Evolutionary conservation across 768 basidiomycete species (phyloP).

Genomic region (Kwoniella heveanensis): DNA sequence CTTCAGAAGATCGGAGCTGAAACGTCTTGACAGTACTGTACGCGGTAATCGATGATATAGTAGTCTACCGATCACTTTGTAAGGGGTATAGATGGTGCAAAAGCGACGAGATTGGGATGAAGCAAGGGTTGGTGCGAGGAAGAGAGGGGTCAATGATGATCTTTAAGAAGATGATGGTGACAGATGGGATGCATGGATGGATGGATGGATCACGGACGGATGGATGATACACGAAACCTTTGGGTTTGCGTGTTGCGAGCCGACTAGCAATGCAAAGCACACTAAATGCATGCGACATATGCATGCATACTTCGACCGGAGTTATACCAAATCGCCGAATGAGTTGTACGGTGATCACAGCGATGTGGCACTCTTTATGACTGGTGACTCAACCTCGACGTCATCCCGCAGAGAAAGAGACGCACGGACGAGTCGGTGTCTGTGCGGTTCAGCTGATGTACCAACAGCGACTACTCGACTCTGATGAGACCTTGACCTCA

Average conservation of each 20-base stretch:
- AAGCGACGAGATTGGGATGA: not conserved
- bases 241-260: no score
- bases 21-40: not conserved
- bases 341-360: not conserved
- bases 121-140: not conserved
- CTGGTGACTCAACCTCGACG: not conserved
- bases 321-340: constrained; percentile 6
- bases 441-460: no score
- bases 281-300: not conserved
- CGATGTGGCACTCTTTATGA: not conserved
- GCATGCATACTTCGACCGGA: not conserved
- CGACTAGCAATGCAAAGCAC: not conserved
- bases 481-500: no score
- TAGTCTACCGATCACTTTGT: not conserved
- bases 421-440: not conserved
- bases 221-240: not conserved
- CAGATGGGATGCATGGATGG: not conserved
- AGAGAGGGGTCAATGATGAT: not conserved
- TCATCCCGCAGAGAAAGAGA: not conserved
- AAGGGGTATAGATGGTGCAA: not conserved
- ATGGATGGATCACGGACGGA: no score
- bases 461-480: no score
- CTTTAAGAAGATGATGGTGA: not conserved
- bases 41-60: not conserved
- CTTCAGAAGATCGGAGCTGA: not conserved